These are phyloP conservation scores for Inga leiocalycina DNA, from an alignment of 306 rosid species.

Conservation along the genomic window DNA sequence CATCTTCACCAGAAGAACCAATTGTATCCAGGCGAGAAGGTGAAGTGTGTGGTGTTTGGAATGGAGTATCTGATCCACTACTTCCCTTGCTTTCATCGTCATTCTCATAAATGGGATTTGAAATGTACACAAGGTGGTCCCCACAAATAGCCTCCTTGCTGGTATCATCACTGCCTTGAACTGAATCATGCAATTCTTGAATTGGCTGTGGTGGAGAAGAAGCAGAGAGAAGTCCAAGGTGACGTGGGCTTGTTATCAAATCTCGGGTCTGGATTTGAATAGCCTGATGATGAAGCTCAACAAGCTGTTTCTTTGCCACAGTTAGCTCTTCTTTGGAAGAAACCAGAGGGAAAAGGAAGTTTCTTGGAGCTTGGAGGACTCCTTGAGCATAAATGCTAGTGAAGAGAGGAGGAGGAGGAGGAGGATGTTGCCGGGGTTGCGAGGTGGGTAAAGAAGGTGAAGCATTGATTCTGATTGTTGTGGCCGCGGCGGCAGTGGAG, in stretches of 20 bases:
- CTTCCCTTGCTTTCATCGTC: slow-evolving; percentile 41
- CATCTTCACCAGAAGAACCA: slow-evolving; percentile 62
- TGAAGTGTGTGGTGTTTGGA: slow-evolving; percentile 78
- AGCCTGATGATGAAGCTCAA: slow-evolving; percentile 51
- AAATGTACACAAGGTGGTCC: slow-evolving; percentile 75
- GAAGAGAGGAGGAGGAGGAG: background rate
- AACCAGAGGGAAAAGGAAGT: slow-evolving; percentile 58
- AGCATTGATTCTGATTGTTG: slow-evolving; percentile 13
- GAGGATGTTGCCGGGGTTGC: slow-evolving; percentile 25
- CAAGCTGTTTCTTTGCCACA: slow-evolving; percentile 45
- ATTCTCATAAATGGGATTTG: slow-evolving; percentile 74
- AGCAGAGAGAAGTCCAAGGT: slow-evolving; percentile 27
- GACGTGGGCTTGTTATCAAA: slow-evolving; percentile 39
- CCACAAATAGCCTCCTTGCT: background rate
- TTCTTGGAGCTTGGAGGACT: slow-evolving; percentile 75
- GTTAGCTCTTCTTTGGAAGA: slow-evolving; percentile 45
- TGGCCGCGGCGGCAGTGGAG: slow-evolving; percentile 2
- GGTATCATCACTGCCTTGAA: slow-evolving; percentile 4
- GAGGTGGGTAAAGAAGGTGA: slow-evolving; percentile 37
- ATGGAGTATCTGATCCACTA: slow-evolving; percentile 55
- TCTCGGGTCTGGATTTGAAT: slow-evolving; percentile 55
- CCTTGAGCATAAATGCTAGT: slow-evolving; percentile 46
- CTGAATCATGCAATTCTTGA: slow-evolving; percentile 13
- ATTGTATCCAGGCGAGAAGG: slow-evolving; percentile 64
- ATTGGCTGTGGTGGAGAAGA: slow-evolving; percentile 45